Base-by-base conservation (phyloP, 345 rosid genomes). In the Camelina hispida region DNA sequence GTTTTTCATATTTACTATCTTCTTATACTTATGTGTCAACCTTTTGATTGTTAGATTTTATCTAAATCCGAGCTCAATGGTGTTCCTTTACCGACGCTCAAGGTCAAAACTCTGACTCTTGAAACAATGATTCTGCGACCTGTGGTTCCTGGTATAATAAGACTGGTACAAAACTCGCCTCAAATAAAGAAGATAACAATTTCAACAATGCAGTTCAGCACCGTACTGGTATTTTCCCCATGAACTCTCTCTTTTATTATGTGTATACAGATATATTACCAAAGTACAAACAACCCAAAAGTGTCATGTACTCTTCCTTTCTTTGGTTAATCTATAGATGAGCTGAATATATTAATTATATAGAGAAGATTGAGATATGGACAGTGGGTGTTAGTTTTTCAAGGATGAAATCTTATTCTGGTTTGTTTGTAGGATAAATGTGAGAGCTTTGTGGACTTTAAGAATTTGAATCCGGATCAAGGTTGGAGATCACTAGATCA, bases 111-210 rank as follows among this genome's bases (percentile, higher is more conserved):
- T 20, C 66, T 79, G 75, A 73, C 58, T 8, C 62, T 84, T 16
- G 48, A 71, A 18, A 76, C 79, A 4, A 30, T 46, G 60, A 48
- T 81, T 17, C 17, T 64, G 7, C 64, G 82, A 34, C 66, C 79
- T 75, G 72, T 61, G 8, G 43, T 66, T 59, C 79, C 75, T 44
- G 80, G 80, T 50, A 66, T 76, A 4, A 64, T 66, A 15, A 76
- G 20, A 51, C 73, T 73, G 18, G 72, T 84, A 17, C 76, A 66
- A 25, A 76, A 74, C 58, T 79, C 81, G n/a, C 71, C 76, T 56
- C 22, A 16, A 42, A 68, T 81, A 25, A 40, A 78, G 47, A 76
- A 81, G 69, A 52, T 81, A 70, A 34, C 72, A 7, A 63, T 71
- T 23, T 32, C 40, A 34, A 14, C 66, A 22, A 20, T 40, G 22